Base-by-base conservation (phyloP, 78 protist species). In the Thecamonas trahens region DNA sequence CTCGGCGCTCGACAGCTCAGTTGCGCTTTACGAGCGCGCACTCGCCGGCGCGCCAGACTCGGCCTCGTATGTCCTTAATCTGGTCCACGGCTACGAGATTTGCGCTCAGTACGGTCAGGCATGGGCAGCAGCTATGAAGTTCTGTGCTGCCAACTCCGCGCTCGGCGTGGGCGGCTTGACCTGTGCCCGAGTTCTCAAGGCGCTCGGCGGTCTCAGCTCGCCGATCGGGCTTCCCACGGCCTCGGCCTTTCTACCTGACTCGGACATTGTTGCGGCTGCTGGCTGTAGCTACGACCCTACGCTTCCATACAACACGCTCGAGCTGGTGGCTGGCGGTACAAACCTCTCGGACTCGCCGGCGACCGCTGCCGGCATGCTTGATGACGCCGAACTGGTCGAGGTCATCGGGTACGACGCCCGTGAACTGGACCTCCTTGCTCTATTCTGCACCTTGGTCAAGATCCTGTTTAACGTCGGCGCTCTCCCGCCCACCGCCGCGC, bases 391-490 rank as follows among this genome's bases (percentile, higher is more conserved):
- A n/a, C n/a, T n/a, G n/a, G n/a, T n/a, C n/a, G n/a, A n/a, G n/a
- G n/a, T n/a, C n/a, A n/a, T n/a, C n/a, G n/a, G n/a, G n/a, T 81
- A 66, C 50, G 61, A 44, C 22, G 40, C 54, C n/a, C 80, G 57
- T 13, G 92, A 90, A 59, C 63, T 91, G 26, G 92, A 90, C 55
- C 42, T 89, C 3, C 52, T 91, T 13, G 86, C 92, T 3, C 60
- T 91, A 14, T 77, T 67, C 78, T 86, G 38, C 75, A 82, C 96
- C 0, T 35, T 75, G 7, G 84, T 61, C 53, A 91, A 91, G 76
- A 22, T 83, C 34, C 55, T 82, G 15, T 91, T 71, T 47, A 77
- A 67, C 13, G 24, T 17, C 3, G 94, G 96, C 37, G 37, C 59
- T 6, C 76, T 91, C 24, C 69, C 34, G n/a, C 68, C 72, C 9